Base-by-base conservation (phyloP, 2,329 filamentous ascomycete genomes). In the Aspergillus fischeri region DNA sequence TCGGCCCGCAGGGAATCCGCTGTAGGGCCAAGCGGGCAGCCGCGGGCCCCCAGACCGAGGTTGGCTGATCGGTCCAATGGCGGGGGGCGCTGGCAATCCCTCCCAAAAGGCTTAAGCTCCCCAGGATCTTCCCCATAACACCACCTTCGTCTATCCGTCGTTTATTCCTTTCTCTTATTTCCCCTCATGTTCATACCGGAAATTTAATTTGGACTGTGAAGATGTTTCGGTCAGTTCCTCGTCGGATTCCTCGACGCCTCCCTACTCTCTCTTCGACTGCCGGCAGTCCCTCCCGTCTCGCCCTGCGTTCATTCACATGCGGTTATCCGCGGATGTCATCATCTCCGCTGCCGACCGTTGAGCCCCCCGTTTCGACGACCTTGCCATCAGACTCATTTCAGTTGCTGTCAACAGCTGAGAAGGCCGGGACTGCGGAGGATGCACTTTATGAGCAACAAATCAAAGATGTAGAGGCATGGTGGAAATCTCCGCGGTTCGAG, bases 381-480 rank as follows among this genome's bases (percentile, higher is more conserved):
- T 77, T 86, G 2, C 81, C 89, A 0, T 85, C 89, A 56, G 91
- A 96, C 69, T 84, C 89, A 28, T 97, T 93, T 77, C 93, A 97
- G 73, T 82, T 97, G 14, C 83, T 97, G 0, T 82, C 91, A 44
- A 90, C 92, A 63, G 76, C 83, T 32, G 80, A 88, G 56, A 97
- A 97, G 75, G 80, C 88, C 0, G 91, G 91, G 17, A 80, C 83
- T 20, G 86, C 90, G 0, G 94, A 97, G 75, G 92, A 97, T 75
- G 86, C 86, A 0, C 81, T 97, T 1, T 96, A 92, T 73, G 85
- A 92, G 45, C 84, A 89, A 61, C 91, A 97, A 72, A 81, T 97
- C 53, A 83, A 88, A 67, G 88, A 94, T 67, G 91, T 97, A 11
- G 86, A 92, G 73, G 83, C 87, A 28, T 97, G 93, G 94, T 99